Evolutionary conservation across 345 rosid species (phyloP).

Genomic region (Citrus cavaleriei): DNA sequence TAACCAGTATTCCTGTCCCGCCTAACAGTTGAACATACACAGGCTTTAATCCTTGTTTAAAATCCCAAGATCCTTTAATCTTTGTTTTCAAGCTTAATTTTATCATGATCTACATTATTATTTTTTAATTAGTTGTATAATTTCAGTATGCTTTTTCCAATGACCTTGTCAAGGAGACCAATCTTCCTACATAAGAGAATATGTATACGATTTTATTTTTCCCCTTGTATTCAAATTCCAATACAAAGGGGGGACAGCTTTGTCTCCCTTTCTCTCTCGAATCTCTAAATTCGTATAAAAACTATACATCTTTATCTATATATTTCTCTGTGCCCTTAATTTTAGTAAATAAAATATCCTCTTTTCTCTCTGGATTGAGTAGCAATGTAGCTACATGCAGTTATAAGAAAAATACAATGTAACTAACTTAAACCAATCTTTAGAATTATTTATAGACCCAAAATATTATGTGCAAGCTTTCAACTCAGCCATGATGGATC

Average conservation of each 20-base stretch:
- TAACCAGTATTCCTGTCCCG: neutral
- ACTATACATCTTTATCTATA: neutral
- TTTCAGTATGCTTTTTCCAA: constrained; percentile 10
- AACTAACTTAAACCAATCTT: neutral
- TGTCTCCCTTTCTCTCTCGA: constrained; percentile 36
- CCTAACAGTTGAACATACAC: constrained; percentile 6
- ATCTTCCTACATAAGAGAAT: constrained; percentile 20
- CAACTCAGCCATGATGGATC: neutral
- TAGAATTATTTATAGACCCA: neutral
- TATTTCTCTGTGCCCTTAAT: neutral
- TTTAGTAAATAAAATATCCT: neutral
- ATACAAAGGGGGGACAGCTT: constrained; percentile 37
- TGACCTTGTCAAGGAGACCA: constrained; percentile 36
- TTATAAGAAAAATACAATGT: neutral
- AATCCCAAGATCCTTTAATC: constrained; percentile 24
- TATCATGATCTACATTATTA: neutral
- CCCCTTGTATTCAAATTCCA: constrained; percentile 29
- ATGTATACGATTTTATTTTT: constrained; percentile 4
- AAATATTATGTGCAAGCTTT: neutral
- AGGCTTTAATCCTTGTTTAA: constrained; percentile 11
- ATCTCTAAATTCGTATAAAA: constrained; percentile 14
- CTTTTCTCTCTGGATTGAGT: neutral
- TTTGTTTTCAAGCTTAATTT: neutral
- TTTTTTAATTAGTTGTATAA: neutral
- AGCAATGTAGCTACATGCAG: neutral